Base-by-base conservation (phyloP, 495 filamentous ascomycete genomes). In the Penicillium mononematosum region DNA sequence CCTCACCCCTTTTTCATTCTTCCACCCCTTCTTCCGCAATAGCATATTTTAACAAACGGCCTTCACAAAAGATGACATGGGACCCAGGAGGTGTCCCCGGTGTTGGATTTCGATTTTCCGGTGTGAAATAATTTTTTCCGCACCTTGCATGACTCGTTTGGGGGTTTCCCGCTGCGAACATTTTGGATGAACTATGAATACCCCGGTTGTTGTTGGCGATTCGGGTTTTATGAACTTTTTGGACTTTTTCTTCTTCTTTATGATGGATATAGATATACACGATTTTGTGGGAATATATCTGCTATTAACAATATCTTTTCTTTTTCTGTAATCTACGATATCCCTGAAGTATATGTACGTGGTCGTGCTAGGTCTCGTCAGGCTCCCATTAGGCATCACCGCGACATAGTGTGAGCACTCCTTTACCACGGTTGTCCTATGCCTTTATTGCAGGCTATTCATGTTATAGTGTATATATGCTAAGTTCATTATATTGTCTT, bases 131-230 rank as follows among this genome's bases (percentile, higher is more conserved):
- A n/a, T 16, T 56, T 50, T 45, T 50, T 61, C 48, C 22, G 50
- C 46, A 48, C 53, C n/a, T 31, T 58, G 65, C 60, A 63, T 66
- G 53, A 51, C 52, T 59, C 51, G 47, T 59, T 62, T 61, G 55
- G 56, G 51, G 24, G 7, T 36, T 36, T 44, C 29, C 31, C 8
- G 22, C 8, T 3, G 14, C 8, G 38, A 29, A 32, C 6, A 14
- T 55, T 63, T 44, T 59, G 59, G 63, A 69, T 55, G 61, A 64
- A 60, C 56, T 58, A 59, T 67, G 68, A 72, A 74, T 74, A 74
- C 71, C 71, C 71, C 61, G 65, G 67, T 66, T 65, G 59, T 69
- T 70, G 39, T 67, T 62, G 65, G 65, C 66, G 61, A 57, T 59
- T 46, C 59, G 60, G 62, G 66, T 51, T 52, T 67, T 61, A 70